Evolutionary conservation across 2,329 filamentous ascomycete species (phyloP), one percentile per base, ranked within the genome.

Genomic region (Penicillium sp.): DNA sequence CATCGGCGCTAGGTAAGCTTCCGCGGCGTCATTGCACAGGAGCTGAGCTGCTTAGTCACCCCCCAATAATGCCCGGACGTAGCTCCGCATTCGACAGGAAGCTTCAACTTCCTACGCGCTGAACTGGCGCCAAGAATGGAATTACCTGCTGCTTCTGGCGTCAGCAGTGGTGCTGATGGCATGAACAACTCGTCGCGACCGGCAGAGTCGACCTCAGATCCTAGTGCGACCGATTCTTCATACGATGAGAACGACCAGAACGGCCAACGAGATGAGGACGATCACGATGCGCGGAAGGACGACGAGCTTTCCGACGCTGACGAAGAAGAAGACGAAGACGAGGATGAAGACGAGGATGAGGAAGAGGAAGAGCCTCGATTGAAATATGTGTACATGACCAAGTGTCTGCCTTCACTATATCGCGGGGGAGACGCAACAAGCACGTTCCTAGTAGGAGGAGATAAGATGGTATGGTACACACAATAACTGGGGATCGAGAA

Each of bases 401-500:
- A 86, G 59, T 87, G 88, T 66, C 77, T 99, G 60, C 85, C 83
- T 24, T 79, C 88, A 45, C 83, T 97, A 33, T 99, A 99, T 76
- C 87, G 91, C 58, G 96, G 96, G 76, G 92, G 91, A 64, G 94
- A 99, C 81, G 90, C 91, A 64, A 97, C 93, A 24, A 97, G 92
- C 73, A 80, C 90, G 8, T 96, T 96, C 70, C 77, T 95, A 50
- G 90, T 96, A 50, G 89, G 89, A 42, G 93, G 93, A 52, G 93
- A 99, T 79, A 97, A 97, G 78, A 96, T 97, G 93, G 90, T 93
- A 80, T 66, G 79, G 56, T 56, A 48, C 56, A 42, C 35, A 33
- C 51, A 47, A 51, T 16, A 50, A 50, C 50, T 20, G 40, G 24
- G 52, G 45, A 35, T 30, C 20, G 24, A 35, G 38, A 50, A 33